Base-by-base conservation (phyloP, 345 rosid genomes). In the Anacardium occidentale region DNA sequence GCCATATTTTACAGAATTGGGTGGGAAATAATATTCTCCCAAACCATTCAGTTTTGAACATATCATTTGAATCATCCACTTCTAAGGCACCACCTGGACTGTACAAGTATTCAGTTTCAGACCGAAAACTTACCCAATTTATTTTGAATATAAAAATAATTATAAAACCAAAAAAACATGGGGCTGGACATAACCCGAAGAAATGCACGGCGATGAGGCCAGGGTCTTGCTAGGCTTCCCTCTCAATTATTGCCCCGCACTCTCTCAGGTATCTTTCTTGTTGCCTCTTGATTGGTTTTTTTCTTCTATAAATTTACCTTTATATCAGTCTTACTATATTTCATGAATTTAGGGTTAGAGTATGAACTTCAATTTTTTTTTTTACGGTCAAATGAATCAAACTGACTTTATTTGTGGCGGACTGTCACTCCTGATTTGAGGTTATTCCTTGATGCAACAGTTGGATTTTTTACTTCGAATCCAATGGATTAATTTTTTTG, bases 161-260 rank as follows among this genome's bases (percentile, higher is more conserved):
- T 59, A 13, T 5, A 71, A 45, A 25, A 52, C 22, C 8, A 34
- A 29, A 34, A 5, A 50, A 45, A 7, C 10, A 26, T 62, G 64
- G 15, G 10, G 25, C 20, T 0, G 50, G 7, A 24, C 44, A 11
- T 52, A 24, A 51, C 21, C 52, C 21, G 13, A 20, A 72, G 85
- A 82, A 52, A 93, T 93, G 98, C 78, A 76, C 86, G 87, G 80
- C 75, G 90, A 88, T 75, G 97, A 94, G 75, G 98, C 97, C 72
- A 87, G 81, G 75, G 63, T 81, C 64, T 79, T 85, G 79, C 83
- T 94, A 68, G 96, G 96, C 68, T 89, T 91, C 83, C 86, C 92
- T 76, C 89, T 87, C 58, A 48, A 75, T 80, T 89, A 91, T 78
- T 75, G 80, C 70, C 96, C 97, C 17, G 72, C 83, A 73, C 74